These are phyloP conservation scores for Dionaea muscipula DNA, from an alignment of 179 eudicot species.

Conservation along the genomic window DNA sequence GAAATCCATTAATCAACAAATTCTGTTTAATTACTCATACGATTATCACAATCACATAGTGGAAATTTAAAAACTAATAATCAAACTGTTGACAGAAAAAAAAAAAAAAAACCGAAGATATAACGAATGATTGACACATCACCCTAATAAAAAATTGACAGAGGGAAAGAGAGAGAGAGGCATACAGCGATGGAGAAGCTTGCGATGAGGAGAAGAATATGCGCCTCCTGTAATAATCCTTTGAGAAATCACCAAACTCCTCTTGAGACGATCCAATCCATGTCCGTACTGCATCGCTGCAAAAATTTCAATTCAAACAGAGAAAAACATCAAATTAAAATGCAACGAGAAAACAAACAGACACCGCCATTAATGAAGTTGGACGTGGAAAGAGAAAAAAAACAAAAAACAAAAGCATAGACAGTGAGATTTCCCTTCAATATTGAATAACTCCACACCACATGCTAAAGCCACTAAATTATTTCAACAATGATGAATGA, in stretches of 20 bases:
- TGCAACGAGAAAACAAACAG: neutral
- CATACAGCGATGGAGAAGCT: slow-evolving; percentile 1
- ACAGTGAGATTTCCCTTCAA: too few species aligned
- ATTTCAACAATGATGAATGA: too few species aligned
- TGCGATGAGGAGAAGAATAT: neutral
- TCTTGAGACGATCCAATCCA: neutral
- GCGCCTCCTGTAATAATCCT: neutral
- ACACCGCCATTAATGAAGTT: neutral
- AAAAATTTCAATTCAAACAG: neutral
- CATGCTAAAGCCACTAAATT: too few species aligned
- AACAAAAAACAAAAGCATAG: neutral
- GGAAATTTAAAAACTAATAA: too few species aligned
- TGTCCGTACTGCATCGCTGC: neutral
- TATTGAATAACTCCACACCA: too few species aligned
- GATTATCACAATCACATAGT: too few species aligned
- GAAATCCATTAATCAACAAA: too few species aligned
- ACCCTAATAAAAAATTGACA: too few species aligned
- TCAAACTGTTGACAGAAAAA: too few species aligned
- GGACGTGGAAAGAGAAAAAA: neutral
- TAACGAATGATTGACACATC: too few species aligned
- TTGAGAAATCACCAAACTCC: neutral
- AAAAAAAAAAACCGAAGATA: too few species aligned
- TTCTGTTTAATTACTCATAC: too few species aligned
- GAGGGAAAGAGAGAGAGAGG: neutral
- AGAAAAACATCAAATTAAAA: neutral